These are phyloP conservation scores for Colletotrichum cordylinicola DNA, from an alignment of 2,329 filamentous ascomycete genomes.

Conservation along the genomic window DNA sequence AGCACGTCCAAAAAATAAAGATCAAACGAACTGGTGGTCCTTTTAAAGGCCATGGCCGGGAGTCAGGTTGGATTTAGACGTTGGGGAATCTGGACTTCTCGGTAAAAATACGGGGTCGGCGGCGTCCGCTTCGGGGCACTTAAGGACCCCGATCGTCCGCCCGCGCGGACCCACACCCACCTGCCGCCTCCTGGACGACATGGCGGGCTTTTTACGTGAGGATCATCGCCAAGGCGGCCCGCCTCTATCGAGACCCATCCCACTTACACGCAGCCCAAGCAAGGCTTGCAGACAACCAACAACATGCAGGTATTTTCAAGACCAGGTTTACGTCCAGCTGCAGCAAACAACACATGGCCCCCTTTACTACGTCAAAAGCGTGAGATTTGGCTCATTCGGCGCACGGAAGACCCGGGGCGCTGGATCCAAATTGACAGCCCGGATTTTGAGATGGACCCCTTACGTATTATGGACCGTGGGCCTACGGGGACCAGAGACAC, in stretches of 20 bases:
- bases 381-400: background rate
- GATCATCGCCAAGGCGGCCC: slow-evolving; percentile 9
- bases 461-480: background rate
- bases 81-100: slow-evolving; percentile 13
- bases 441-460: slow-evolving; percentile 19
- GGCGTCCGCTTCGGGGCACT: slow-evolving; percentile 14
- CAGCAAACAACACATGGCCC: background rate
- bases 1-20: background rate
- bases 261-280: background rate
- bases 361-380: slow-evolving; percentile 2
- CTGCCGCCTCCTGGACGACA: background rate
- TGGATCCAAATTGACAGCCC: slow-evolving; percentile 1
- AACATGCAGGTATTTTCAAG: background rate
- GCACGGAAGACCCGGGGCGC: slow-evolving; percentile 7
- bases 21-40: background rate
- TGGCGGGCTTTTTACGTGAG: background rate
- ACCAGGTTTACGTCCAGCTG: background rate
- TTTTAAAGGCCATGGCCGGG: background rate
- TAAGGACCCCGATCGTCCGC: slow-evolving; percentile 8
- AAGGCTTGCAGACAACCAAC: background rate
- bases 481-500: background rate
- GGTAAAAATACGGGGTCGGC: slow-evolving; percentile 14
- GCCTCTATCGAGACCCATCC: slow-evolving; percentile 2
- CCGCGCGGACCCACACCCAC: background rate
- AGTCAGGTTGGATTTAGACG: background rate